Evolutionary conservation across 768 basidiomycete species (phyloP).

Genomic region (Porphyrellus cyaneotinctus): DNA sequence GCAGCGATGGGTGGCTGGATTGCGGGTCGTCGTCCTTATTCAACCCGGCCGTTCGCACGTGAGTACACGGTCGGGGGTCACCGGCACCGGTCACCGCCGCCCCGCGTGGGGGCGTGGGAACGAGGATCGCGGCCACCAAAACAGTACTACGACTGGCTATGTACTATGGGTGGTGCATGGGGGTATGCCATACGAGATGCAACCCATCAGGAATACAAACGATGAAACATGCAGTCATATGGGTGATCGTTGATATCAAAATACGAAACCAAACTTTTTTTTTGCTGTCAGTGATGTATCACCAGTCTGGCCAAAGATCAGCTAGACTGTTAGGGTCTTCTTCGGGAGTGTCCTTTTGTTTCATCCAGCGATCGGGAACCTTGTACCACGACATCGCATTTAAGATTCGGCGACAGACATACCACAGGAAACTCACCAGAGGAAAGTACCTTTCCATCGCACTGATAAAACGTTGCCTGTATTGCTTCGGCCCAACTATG

Average conservation of each 20-base stretch:
- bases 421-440: conserved; percentile 45
- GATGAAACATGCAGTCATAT: neutral
- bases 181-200: conserved; percentile 18
- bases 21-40: too few species aligned
- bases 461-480: conserved; percentile 79
- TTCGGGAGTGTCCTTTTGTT: conserved; percentile 72
- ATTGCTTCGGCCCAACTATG: conserved; percentile 94
- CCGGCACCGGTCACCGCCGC: too few species aligned
- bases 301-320: conserved; percentile 69
- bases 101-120: too few species aligned
- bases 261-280: neutral
- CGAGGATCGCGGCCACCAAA: too few species aligned
- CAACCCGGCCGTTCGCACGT: too few species aligned
- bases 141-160: too few species aligned
- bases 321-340: conserved; percentile 58
- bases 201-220: conserved; percentile 8
- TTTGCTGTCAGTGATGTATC: too few species aligned
- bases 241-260: neutral
- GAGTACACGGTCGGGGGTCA: too few species aligned
- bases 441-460: conserved; percentile 92
- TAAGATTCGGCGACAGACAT: neutral
- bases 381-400: conserved; percentile 27
- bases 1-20: too few species aligned
- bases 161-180: conserved; percentile 24
- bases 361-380: conserved; percentile 92